Evolutionary conservation across 192 early-diverging fungal genomes (phyloP).

Genomic region (Gaertneriomyces semiglobifer): DNA sequence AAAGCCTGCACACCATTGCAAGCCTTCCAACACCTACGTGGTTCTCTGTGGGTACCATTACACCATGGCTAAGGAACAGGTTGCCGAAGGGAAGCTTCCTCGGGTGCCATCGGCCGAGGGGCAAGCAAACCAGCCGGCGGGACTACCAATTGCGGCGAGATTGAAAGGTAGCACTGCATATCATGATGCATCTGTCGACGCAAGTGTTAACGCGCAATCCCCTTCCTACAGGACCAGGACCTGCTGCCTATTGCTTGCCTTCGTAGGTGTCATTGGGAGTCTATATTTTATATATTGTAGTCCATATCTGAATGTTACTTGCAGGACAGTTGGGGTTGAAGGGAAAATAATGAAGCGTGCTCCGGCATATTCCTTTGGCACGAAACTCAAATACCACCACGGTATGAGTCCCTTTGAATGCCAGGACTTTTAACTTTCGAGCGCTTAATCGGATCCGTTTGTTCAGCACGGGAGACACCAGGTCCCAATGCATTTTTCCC

Average conservation of each 20-base stretch:
- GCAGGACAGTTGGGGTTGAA: conserved; percentile 46
- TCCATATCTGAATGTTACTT: neutral
- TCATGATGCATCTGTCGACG: conserved; percentile 12
- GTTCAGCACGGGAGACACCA: conserved; percentile 33
- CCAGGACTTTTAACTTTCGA: conserved; percentile 9
- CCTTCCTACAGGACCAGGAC: conserved; percentile 46
- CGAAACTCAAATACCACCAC: conserved; percentile 41
- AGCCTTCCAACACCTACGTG: neutral
- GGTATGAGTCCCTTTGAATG: conserved; percentile 16
- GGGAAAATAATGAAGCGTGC: conserved; percentile 48
- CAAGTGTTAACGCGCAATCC: neutral
- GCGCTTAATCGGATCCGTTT: neutral
- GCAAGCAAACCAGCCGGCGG: conserved; percentile 27
- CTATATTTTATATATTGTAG: neutral
- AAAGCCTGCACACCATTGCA: too few relatives aligned
- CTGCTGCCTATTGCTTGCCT: conserved; percentile 57
- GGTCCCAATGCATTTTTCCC: conserved; percentile 58
- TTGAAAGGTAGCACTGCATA: conserved; percentile 40
- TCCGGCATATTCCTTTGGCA: conserved; percentile 59
- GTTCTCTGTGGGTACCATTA: neutral
- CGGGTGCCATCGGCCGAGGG: conserved; percentile 20
- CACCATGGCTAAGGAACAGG: conserved; percentile 9
- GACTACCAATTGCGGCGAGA: conserved; percentile 55
- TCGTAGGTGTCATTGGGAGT: conserved; percentile 37
- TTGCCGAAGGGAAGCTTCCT: conserved; percentile 33